Evolutionary conservation across 345 rosid species (phyloP), one percentile per base, ranked within the genome.

Genomic region (Lepidium africanum): DNA sequence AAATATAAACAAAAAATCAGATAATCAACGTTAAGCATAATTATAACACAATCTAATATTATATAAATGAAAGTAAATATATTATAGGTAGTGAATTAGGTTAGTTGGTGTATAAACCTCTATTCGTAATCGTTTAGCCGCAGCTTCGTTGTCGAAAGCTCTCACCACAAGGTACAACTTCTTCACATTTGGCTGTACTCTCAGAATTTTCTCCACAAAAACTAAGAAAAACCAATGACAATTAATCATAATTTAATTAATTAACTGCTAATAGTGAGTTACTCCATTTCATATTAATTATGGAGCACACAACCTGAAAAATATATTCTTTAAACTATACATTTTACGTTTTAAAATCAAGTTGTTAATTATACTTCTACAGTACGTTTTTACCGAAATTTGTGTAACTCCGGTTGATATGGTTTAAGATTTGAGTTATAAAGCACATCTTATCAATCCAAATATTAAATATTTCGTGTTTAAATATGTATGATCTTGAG

Each of bases 111-210:
- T 61, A 46, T 46, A 30, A 42, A 73, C 98, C 97, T 90, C 98
- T 14, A 65, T 75, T 2, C 77, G 84, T 52, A 93, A 80, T 36
- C 97, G 88, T 25, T 75, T 86, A 0, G 77, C 21, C 15, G 96
- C 98, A 25, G 80, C 63, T 72, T 85, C 81, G 21, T 83, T 66
- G 74, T 88, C 94, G 2, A 86, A 51, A 38, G 97, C 96, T 75
- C 98, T 83, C 47, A 90, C 63, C 42, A 93, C 85, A 58, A 93
- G 94, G 64, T 86, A 93, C 5, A 93, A 35, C 78, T 78, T 93
- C 86, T 84, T 88, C 77, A 90, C 86, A 69, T 88, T 86, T 36
- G 97, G 97, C 54, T 93, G 97, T 46, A 88, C 85, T 59, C 96
- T 90, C 57, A 86, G 36, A 61, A 85, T 75, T 77, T 94, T 94